These are phyloP conservation scores for Xylariaceae sp. DNA, from an alignment of 2,329 filamentous ascomycete species.

Conservation along the genomic window DNA sequence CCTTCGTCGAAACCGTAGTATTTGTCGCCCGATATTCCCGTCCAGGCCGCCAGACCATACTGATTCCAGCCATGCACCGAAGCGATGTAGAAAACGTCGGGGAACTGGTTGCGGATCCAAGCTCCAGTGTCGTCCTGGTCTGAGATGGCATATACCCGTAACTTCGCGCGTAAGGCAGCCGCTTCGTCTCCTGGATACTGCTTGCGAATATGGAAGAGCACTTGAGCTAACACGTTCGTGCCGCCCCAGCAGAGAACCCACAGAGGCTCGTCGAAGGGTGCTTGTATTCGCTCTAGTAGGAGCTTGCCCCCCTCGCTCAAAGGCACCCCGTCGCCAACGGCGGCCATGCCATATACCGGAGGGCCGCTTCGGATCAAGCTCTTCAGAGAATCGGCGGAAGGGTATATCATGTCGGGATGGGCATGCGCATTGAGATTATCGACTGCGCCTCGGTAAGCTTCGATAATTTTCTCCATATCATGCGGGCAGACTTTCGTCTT, in stretches of 20 bases:
- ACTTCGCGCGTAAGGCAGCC: slow-evolving; percentile 30
- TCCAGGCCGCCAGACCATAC: slow-evolving; percentile 52
- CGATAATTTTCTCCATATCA: slow-evolving; percentile 30
- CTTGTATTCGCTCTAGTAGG: slow-evolving; percentile 28
- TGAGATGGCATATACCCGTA: slow-evolving; percentile 52
- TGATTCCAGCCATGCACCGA: slow-evolving; percentile 53
- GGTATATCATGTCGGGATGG: slow-evolving; percentile 34
- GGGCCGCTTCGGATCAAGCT: slow-evolving; percentile 27
- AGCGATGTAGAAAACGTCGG: slow-evolving; percentile 51
- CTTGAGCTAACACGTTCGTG: slow-evolving; percentile 43
- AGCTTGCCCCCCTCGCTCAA: slow-evolving; percentile 32
- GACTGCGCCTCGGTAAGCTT: slow-evolving; percentile 31
- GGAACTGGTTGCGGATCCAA: slow-evolving; percentile 51
- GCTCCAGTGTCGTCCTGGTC: slow-evolving; percentile 55
- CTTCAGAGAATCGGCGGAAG: slow-evolving; percentile 24
- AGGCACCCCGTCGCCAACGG: slow-evolving; percentile 20
- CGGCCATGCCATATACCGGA: slow-evolving; percentile 23
- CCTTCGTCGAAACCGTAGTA: slow-evolving; percentile 43
- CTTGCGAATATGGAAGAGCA: slow-evolving; percentile 34
- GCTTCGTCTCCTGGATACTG: slow-evolving; percentile 26
- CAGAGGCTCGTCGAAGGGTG: slow-evolving; percentile 33
- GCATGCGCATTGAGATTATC: slow-evolving; percentile 39
- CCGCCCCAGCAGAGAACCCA: slow-evolving; percentile 48
- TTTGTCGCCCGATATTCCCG: slow-evolving; percentile 47
- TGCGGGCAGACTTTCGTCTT: slow-evolving; percentile 26